phyloP scores from a whole-genome alignment of 805 yeast genomes.

The Huiozyma naganishii region DNA sequence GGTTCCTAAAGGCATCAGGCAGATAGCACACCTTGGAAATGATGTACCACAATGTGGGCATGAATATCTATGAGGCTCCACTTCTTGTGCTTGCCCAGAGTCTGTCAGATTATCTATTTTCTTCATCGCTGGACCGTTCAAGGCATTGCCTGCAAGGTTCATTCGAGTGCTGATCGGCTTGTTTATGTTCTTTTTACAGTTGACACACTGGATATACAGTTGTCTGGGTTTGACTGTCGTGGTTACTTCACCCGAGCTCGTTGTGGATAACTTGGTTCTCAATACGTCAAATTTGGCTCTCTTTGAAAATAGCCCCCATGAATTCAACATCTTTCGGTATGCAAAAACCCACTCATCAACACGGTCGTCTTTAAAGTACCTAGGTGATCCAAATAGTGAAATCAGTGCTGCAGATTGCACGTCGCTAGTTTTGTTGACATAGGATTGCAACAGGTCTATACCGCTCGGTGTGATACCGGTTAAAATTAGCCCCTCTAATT shows the following conservation, averaged over 20 bases:
- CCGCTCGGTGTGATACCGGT: constrained; percentile 90
- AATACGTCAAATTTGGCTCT: constrained; percentile 82
- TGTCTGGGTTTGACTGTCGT: constrained; percentile 54
- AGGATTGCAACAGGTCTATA: constrained; percentile 69
- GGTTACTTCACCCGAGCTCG: constrained; percentile 37
- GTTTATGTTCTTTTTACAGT: constrained; percentile 68
- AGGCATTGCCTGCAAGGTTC: background rate
- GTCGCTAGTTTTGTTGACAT: constrained; percentile 80
- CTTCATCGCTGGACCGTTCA: background rate
- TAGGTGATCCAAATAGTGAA: constrained; percentile 70
- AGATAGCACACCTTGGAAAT: constrained; percentile 83
- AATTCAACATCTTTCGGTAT: constrained; percentile 57
- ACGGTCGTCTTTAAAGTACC: constrained; percentile 63
- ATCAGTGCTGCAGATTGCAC: constrained; percentile 85
- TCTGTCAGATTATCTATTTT: background rate
- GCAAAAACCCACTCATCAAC: constrained; percentile 71
- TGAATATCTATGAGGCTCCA: constrained; percentile 18
- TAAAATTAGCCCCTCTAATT: constrained; percentile 77
- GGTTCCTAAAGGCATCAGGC: constrained; percentile 67
- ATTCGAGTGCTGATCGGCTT: constrained; percentile 7
- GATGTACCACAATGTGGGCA: constrained; percentile 87
- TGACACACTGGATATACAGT: constrained; percentile 66
- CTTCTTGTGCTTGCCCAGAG: background rate
- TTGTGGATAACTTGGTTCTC: constrained; percentile 52
- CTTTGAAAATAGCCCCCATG: constrained; percentile 69